A percentile compares a stretch with the other conserved stretches of the same genome.
phyloP scores from a whole-genome alignment of 2,329 filamentous ascomycete genomes.

The Aspergillus flavus region DNA sequence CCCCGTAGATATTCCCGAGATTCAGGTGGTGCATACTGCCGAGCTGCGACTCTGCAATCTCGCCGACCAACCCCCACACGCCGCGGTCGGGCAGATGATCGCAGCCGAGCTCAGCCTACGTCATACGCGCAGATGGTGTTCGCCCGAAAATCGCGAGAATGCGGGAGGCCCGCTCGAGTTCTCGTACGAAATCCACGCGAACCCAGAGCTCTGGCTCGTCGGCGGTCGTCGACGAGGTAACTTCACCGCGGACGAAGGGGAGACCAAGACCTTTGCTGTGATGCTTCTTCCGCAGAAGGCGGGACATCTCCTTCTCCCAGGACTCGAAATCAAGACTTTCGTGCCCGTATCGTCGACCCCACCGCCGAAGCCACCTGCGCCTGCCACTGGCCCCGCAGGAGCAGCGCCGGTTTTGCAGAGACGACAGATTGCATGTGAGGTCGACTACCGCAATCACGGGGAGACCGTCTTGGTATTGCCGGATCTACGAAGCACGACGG shows the following conservation, averaged over 20 bases:
- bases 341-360: slow-evolving; percentile 42
- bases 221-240: slow-evolving; percentile 79
- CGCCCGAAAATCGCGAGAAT: slow-evolving; percentile 32
- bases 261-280: slow-evolving; percentile 61
- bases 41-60: slow-evolving; percentile 38
- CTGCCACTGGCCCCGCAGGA: slow-evolving; percentile 1
- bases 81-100: slow-evolving; percentile 51
- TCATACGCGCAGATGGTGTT: slow-evolving; percentile 59
- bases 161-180: slow-evolving; percentile 66
- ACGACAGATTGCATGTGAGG: slow-evolving; percentile 65
- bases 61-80: slow-evolving; percentile 34
- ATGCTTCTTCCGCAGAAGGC: slow-evolving; percentile 78
- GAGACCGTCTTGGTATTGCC: slow-evolving; percentile 75
- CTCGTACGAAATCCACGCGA: slow-evolving; percentile 77
- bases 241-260: slow-evolving; percentile 59
- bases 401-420: slow-evolving; percentile 28
- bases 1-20: slow-evolving; percentile 82
- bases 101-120: slow-evolving; percentile 52
- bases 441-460: slow-evolving; percentile 76
- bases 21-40: slow-evolving; percentile 81
- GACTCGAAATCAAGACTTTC: slow-evolving; percentile 72
- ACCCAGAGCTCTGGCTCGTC: slow-evolving; percentile 78
- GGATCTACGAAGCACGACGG: slow-evolving; percentile 71
- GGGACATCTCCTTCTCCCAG: slow-evolving; percentile 76
- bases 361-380: slow-evolving; percentile 12